These are phyloP conservation scores for Chamaecrista fasciculata DNA, from an alignment of 306 rosid genomes.

Conservation along the genomic window DNA sequence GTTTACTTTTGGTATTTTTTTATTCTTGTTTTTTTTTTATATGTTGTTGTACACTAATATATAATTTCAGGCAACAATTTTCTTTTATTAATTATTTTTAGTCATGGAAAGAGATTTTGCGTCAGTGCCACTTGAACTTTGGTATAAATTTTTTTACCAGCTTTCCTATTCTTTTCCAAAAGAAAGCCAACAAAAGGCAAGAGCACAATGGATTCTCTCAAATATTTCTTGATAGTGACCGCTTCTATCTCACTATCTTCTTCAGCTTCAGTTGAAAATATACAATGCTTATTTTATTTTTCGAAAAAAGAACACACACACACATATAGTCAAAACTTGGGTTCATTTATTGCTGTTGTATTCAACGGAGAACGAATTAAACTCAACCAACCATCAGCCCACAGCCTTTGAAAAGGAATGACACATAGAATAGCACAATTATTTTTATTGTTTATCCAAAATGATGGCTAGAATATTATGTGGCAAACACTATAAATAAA, in stretches of 20 bases:
- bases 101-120: constrained; percentile 28
- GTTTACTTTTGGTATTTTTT: too few species aligned
- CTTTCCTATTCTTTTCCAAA: constrained; percentile 50
- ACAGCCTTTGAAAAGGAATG: constrained; percentile 35
- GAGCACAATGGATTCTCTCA: constrained; percentile 50
- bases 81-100: too few species aligned
- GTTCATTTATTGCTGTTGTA: constrained; percentile 1
- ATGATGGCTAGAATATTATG: constrained; percentile 12
- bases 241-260: constrained; percentile 28
- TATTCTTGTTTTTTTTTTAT: too few species aligned
- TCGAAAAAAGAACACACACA: neutral
- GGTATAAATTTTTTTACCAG: too few species aligned
- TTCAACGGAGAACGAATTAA: neutral
- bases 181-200: constrained; percentile 44
- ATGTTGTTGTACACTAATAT: too few species aligned
- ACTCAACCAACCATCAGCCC: constrained; percentile 30
- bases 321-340: constrained; percentile 28
- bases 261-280: neutral
- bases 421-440: neutral
- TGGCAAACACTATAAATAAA: constrained; percentile 13
- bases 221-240: constrained; percentile 55
- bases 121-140: constrained; percentile 1
- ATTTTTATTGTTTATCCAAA: constrained; percentile 14
- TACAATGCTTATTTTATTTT: neutral
- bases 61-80: too few species aligned